A percentile compares a stretch with the other conserved stretches of the same genome.
Conservation (phyloP, 345 rosid genomes). For the Syzygium oleosum region DNA sequence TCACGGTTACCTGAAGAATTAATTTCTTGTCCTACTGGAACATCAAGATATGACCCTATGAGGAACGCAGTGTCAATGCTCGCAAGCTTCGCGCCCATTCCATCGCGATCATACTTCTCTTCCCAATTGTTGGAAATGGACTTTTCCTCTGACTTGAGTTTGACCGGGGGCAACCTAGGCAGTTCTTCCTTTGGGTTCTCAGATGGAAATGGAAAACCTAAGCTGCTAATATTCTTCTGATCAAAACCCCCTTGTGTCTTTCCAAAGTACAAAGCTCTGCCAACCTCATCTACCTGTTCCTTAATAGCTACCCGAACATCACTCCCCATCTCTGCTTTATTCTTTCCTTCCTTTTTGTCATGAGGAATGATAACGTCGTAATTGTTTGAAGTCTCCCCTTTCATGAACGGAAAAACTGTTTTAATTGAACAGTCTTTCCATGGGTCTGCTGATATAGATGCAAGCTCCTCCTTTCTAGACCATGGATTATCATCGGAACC, state of each 20-base stretch:
- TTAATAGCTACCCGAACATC: conserved; percentile 42
- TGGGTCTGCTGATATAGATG: conserved; percentile 33
- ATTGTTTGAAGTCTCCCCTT: conserved; percentile 44
- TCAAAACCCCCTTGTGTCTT: conserved; percentile 49
- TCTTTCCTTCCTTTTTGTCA: conserved; percentile 67
- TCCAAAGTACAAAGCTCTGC: conserved; percentile 65
- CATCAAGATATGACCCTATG: conserved; percentile 85
- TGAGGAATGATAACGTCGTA: conserved; percentile 20
- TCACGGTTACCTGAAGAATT: conserved; percentile 69
- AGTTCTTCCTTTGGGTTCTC: conserved; percentile 72
- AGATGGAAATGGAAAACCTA: conserved; percentile 44
- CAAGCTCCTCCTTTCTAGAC: conserved; percentile 36
- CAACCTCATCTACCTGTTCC: conserved; percentile 89
- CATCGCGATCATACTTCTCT: conserved; percentile 78
- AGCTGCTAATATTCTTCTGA: conserved; percentile 30
- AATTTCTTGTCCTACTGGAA: conserved; percentile 93
- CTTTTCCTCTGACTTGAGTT: conserved; percentile 88
- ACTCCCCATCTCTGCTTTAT: conserved; percentile 28
- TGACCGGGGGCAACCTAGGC: conserved; percentile 96
- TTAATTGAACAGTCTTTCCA: conserved; percentile 77
- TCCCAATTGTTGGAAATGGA: conserved; percentile 65
- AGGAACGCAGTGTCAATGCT: conserved; percentile 57
- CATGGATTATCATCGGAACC: conserved; percentile 30
- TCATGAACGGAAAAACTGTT: conserved; percentile 59
- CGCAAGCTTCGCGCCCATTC: conserved; percentile 39